Base-by-base conservation (phyloP, 2,329 filamentous ascomycete species). In the Sporothrix mexicana region DNA sequence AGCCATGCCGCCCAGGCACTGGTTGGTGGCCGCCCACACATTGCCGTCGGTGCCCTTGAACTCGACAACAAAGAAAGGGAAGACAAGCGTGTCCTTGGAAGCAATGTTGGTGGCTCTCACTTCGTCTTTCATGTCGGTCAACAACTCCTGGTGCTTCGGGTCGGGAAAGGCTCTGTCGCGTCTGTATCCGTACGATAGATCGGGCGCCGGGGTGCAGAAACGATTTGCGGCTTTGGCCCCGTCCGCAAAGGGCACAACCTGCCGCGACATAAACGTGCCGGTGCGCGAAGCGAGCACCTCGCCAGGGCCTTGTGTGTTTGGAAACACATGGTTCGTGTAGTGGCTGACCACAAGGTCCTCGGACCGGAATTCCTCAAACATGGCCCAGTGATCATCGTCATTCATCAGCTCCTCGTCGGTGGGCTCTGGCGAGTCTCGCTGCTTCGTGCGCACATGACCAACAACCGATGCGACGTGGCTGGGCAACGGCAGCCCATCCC, bases 11-110 rank as follows among this genome's bases (percentile, higher is more conserved):
- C 43, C 69, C 8, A 70, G 15, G 45, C 69, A 70, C 45, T 70
- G 69, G 69, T 70, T 70, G 41, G 25, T 59, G 15, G 69, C 57
- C 23, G 49, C 69, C 23, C 25, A 53, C 43, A 70, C 36, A 23
- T 23, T 70, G 20, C 69, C 69, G 13, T 15, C 36, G 0, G 5
- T 7, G 23, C 69, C 69, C 17, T 70, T 70, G 23, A 62, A 70
- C 45, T 70, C 69, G n/a, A 70, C n/a, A 25, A 70, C 17, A 51
- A 62, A 64, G 41, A 62, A 70, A 8, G 41, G 69, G 36, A 80
- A 84, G 15, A 66, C 7, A 12, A 66, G 41, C 1, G 43, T 17
- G 62, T 66, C 15, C 3, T 3, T 12, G 15, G 7, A 7, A 7
- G 20, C 15, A 12, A 30, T 20, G 43, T 66, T 66, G 43, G 20